These are phyloP conservation scores for Microcyclospora tardicrescens DNA, from an alignment of 2,329 filamentous ascomycete species.

Conservation along the genomic window DNA sequence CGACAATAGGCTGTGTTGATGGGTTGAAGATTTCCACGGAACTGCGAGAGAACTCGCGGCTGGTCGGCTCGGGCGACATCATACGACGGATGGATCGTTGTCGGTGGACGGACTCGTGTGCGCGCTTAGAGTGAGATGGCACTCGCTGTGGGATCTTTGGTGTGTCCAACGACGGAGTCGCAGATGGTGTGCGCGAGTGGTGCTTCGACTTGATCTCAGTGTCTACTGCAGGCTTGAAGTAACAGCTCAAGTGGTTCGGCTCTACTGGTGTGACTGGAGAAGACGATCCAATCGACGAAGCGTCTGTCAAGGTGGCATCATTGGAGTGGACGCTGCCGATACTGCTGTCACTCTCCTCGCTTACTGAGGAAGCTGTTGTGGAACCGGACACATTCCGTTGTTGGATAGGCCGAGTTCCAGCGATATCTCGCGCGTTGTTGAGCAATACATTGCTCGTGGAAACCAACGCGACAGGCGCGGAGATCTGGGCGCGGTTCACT, in stretches of 20 bases:
- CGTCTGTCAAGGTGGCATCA: constrained; percentile 56
- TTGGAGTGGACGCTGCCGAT: constrained; percentile 38
- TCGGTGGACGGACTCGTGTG: constrained; percentile 61
- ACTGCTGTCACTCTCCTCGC: constrained; percentile 59
- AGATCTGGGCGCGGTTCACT: constrained; percentile 61
- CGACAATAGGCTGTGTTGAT: constrained; percentile 10
- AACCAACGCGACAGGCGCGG: constrained; percentile 69
- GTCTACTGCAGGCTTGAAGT: constrained; percentile 40
- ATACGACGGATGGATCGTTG: constrained; percentile 46
- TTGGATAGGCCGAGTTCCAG: constrained; percentile 17
- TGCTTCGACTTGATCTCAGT: constrained; percentile 11
- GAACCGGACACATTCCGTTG: constrained; percentile 13
- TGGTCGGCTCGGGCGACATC: constrained; percentile 33
- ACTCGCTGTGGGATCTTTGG: constrained; percentile 66
- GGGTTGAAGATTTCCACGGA: constrained; percentile 27
- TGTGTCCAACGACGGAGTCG: constrained; percentile 35
- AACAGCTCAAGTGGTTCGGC: constrained; percentile 43
- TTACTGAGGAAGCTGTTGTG: constrained; percentile 37
- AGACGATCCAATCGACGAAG: constrained; percentile 38
- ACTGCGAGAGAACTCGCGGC: constrained; percentile 39
- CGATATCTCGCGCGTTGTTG: constrained; percentile 81
- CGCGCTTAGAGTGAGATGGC: constrained; percentile 79
- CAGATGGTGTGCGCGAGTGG: constrained; percentile 21
- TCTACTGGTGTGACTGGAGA: constrained; percentile 32
- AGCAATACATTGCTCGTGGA: constrained; percentile 95